A percentile compares a stretch with the other conserved stretches of the same genome.
Evolutionary conservation across 2,329 filamentous ascomycete species (phyloP).

Genomic region (Aureobasidium pullulans): DNA sequence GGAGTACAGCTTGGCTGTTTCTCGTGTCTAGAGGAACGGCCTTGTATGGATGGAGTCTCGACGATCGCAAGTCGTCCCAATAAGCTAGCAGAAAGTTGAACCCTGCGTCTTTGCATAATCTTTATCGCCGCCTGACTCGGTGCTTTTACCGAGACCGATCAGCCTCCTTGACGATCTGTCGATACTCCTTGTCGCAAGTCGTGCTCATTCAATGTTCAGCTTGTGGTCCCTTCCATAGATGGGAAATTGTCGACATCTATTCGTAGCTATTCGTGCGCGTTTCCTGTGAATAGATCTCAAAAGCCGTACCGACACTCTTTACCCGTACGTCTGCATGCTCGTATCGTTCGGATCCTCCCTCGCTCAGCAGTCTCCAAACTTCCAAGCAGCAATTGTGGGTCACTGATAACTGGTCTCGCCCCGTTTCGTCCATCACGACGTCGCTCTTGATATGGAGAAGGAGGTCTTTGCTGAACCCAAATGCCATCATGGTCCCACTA

Average conservation of each 20-base stretch:
- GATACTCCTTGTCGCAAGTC: neutral
- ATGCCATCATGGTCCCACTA: constrained; percentile 14
- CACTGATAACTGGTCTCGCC: neutral
- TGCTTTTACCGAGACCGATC: neutral
- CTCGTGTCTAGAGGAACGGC: neutral
- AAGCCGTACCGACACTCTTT: neutral
- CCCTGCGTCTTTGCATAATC: constrained; percentile 5
- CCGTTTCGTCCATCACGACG: neutral
- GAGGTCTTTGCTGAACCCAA: neutral
- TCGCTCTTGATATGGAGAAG: constrained; percentile 8
- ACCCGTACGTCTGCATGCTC: neutral
- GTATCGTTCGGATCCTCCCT: neutral
- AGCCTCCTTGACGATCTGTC: neutral
- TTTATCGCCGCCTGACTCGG: constrained; percentile 1
- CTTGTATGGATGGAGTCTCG: neutral
- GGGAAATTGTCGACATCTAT: neutral
- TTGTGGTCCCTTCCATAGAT: neutral
- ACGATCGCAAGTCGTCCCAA: constrained; percentile 1
- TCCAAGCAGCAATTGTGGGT: constrained; percentile 7
- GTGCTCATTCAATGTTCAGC: neutral
- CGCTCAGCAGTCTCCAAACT: constrained; percentile 1
- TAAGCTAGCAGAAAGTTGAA: neutral
- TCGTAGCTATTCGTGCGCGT: neutral
- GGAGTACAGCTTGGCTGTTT: neutral
- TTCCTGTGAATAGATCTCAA: neutral